phyloP scores from a whole-genome alignment of 768 basidiomycete species.

The Leccinum barrowsii region DNA sequence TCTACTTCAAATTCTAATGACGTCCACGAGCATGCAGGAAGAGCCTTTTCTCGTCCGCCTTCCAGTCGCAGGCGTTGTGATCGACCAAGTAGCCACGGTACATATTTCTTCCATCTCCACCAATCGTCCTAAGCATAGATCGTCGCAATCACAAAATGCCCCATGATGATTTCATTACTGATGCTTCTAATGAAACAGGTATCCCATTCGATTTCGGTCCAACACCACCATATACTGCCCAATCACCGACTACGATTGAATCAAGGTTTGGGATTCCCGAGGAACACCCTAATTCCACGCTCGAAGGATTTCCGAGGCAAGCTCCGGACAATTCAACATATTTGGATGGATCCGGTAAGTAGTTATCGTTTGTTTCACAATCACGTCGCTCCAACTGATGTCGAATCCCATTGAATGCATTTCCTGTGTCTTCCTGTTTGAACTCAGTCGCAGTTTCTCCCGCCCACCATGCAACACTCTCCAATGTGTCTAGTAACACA shows the following conservation, averaged over 20 bases:
- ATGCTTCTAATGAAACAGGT: not conserved
- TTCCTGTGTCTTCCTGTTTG: not conserved
- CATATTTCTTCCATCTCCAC: not conserved
- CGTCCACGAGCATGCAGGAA: not conserved
- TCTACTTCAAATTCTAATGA: not conserved
- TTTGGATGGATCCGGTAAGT: not conserved
- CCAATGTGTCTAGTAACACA: conserved; percentile 7
- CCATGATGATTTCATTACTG: not conserved
- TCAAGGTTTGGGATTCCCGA: not conserved
- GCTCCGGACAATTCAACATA: conserved; percentile 1
- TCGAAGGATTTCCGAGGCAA: conserved; percentile 21
- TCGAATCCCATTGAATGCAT: not conserved
- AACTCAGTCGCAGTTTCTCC: not conserved
- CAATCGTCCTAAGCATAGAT: not conserved
- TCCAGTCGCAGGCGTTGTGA: conserved; percentile 7
- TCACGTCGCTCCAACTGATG: not conserved
- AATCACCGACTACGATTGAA: not conserved
- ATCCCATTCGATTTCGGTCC: conserved; percentile 15
- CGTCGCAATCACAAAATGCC: not conserved
- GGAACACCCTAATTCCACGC: conserved; percentile 12
- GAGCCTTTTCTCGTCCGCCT: not conserved
- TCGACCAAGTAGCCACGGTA: conserved; percentile 1
- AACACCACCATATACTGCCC: conserved; percentile 24
- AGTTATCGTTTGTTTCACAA: not conserved
- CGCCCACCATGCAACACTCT: not conserved